Percentiles rank a stretch among this genome's conserved stretches.
Evolutionary conservation across 106 monocot species (phyloP).

Genomic region (Allium sativum): DNA sequence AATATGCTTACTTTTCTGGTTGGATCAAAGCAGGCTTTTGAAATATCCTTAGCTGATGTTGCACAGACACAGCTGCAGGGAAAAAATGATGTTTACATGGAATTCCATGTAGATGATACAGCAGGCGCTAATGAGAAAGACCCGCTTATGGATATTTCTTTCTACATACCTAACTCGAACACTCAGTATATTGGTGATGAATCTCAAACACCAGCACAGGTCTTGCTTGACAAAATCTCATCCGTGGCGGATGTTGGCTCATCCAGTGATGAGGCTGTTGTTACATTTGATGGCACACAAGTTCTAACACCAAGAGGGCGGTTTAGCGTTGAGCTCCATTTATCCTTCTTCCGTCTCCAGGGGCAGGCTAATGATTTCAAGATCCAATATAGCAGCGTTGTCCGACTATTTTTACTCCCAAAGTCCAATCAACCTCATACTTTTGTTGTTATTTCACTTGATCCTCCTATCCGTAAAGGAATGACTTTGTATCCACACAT

Average conservation of each 20-base stretch:
- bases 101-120: conserved; percentile 98
- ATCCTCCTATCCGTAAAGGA: conserved; percentile 97
- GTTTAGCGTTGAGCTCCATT: conserved; percentile 89
- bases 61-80: conserved; percentile 92
- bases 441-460: conserved; percentile 87
- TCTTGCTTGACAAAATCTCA: conserved; percentile 76
- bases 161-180: conserved; percentile 90
- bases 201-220: conserved; percentile 78
- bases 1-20: conserved; percentile 88
- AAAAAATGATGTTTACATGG: conserved; percentile 88
- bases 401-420: conserved; percentile 82
- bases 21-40: conserved; percentile 93
- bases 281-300: conserved; percentile 87
- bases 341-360: conserved; percentile 91
- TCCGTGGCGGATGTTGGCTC: conserved; percentile 91
- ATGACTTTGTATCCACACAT: conserved; percentile 95
- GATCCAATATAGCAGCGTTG: conserved; percentile 95
- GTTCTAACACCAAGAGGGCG: conserved; percentile 96
- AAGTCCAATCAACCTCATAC: conserved; percentile 99
- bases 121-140: conserved; percentile 99
- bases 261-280: conserved; percentile 83
- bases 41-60: conserved; percentile 93
- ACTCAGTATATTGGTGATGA: conserved; percentile 97
- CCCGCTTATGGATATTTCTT: conserved; percentile 84
- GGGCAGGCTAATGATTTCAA: conserved; percentile 99